A percentile compares a stretch with the other conserved stretches of the same genome.
Evolutionary conservation across 371 early-diverging fungal genomes (phyloP).

Genomic region (Smittium culicis): DNA sequence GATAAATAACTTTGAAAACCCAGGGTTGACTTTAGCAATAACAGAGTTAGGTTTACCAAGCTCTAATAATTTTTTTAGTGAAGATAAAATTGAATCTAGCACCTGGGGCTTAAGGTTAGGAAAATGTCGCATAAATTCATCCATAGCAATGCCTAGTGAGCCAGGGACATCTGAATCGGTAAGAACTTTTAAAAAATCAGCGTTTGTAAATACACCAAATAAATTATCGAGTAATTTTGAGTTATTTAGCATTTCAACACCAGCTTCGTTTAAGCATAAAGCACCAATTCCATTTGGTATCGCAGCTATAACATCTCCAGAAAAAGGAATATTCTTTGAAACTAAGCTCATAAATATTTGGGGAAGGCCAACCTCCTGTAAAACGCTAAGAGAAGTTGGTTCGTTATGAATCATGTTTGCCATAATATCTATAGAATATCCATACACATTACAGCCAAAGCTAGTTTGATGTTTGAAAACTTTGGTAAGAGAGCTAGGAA

Average conservation of each 20-base stretch:
- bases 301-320: slow-evolving; percentile 60
- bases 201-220: slow-evolving; percentile 58
- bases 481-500: slow-evolving; percentile 56
- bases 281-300: slow-evolving; percentile 91
- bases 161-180: slow-evolving; percentile 70
- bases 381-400: slow-evolving; percentile 76
- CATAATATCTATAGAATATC: slow-evolving; percentile 74
- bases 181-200: slow-evolving; percentile 58
- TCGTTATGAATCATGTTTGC: slow-evolving; percentile 94
- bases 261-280: slow-evolving; percentile 75
- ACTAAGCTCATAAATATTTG: slow-evolving; percentile 63
- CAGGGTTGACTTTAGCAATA: slow-evolving; percentile 20
- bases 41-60: slow-evolving; percentile 26
- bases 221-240: slow-evolving; percentile 55
- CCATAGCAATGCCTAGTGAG: slow-evolving; percentile 68
- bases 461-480: slow-evolving; percentile 55
- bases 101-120: slow-evolving; percentile 58
- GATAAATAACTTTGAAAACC: slow-evolving; percentile 30
- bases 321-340: slow-evolving; percentile 46
- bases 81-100: slow-evolving; percentile 48
- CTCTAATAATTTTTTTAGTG: slow-evolving; percentile 36
- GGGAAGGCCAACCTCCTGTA: slow-evolving; percentile 81
- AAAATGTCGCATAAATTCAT: slow-evolving; percentile 92
- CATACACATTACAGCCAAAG: slow-evolving; percentile 62
- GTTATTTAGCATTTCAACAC: slow-evolving; percentile 65